Conservation (phyloP, 768 basidiomycete species). For the Boletus edulis region DNA sequence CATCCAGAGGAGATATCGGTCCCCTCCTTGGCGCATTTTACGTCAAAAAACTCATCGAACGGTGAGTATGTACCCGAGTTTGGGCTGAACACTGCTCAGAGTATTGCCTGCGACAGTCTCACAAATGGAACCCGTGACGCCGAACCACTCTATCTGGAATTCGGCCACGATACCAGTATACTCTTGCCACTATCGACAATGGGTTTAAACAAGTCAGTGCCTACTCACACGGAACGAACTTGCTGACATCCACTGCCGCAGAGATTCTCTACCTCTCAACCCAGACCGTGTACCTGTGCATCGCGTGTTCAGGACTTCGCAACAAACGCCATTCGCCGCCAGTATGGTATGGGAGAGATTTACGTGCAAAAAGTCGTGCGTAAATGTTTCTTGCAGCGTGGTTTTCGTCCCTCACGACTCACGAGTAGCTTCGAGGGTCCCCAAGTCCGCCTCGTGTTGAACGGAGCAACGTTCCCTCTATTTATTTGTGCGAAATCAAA, state of each 20-base stretch:
- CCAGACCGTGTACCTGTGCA: slow-evolving; percentile 23
- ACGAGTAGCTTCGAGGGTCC: slow-evolving; percentile 29
- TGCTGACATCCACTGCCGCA: slow-evolving; percentile 9
- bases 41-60: slow-evolving; percentile 38
- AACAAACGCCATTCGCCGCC: slow-evolving; percentile 43
- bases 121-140: slow-evolving; percentile 35
- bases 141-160: slow-evolving; percentile 37
- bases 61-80: slow-evolving; percentile 22
- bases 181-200: slow-evolving; percentile 38
- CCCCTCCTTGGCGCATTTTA: slow-evolving; percentile 39
- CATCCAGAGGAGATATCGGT: slow-evolving; percentile 30
- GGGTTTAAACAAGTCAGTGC: slow-evolving; percentile 35
- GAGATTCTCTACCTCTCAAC: slow-evolving; percentile 33
- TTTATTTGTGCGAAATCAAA: slow-evolving; percentile 31
- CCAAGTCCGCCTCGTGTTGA: slow-evolving; percentile 42
- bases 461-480: slow-evolving; percentile 39
- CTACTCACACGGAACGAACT: background rate
- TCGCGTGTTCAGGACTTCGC: slow-evolving; percentile 38
- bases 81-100: background rate
- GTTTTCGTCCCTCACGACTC: background rate
- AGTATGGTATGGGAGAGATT: slow-evolving; percentile 45
- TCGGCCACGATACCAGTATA: slow-evolving; percentile 42
- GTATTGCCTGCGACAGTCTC: slow-evolving; percentile 21
- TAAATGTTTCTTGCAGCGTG: background rate
- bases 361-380: slow-evolving; percentile 35